Evolutionary conservation across 208 protist species (phyloP).

Genomic region (Trypanosoma lewisi): DNA sequence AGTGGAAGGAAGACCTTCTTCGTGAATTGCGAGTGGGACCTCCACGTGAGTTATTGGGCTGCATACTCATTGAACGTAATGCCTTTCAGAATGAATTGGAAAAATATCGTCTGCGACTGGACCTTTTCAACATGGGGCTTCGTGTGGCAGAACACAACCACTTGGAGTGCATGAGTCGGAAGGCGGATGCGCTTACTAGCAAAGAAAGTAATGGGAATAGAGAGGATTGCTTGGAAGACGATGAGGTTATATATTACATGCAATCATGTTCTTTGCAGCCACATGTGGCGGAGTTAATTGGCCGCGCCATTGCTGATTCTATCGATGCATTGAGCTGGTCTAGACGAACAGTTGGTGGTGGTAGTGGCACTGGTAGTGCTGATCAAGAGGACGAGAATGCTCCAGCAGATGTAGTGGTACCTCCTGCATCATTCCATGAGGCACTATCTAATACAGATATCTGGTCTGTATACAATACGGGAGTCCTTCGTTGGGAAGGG

Average conservation of each 20-base stretch:
- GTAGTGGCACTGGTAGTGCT: no score
- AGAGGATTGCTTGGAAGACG: constrained; percentile 49
- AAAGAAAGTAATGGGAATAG: constrained; percentile 1
- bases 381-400: no score
- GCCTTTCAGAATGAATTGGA: constrained; percentile 87
- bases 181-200: constrained; percentile 45
- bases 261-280: constrained; percentile 68
- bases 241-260: constrained; percentile 79
- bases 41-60: constrained; percentile 68
- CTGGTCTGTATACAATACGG: constrained; percentile 37
- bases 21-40: constrained; percentile 43
- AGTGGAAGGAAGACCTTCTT: constrained; percentile 15
- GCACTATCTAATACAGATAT: constrained; percentile 33
- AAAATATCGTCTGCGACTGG: constrained; percentile 77
- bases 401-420: no score
- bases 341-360: background rate
- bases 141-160: constrained; percentile 88
- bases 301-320: constrained; percentile 64
- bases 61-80: constrained; percentile 76
- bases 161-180: constrained; percentile 69
- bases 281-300: constrained; percentile 47
- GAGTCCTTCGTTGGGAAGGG: constrained; percentile 32
- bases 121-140: constrained; percentile 79
- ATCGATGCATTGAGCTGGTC: constrained; percentile 69
- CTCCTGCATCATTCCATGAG: constrained; percentile 27